phyloP scores from a whole-genome alignment of 805 yeast genomes.

The Myxozyma vanderwaltii region DNA sequence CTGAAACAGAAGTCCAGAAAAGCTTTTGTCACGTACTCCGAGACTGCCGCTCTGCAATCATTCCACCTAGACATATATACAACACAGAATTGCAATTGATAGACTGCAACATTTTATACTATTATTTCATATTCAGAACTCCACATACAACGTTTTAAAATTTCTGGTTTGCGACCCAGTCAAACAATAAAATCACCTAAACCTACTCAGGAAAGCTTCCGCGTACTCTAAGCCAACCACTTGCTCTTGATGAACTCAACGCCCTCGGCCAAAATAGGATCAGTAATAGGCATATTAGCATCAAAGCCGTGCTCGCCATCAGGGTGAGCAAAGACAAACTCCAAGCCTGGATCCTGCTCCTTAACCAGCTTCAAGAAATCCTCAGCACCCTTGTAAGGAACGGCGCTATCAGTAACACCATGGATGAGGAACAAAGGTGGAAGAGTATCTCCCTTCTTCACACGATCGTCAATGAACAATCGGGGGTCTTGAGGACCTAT shows the following conservation, averaged over 20 bases:
- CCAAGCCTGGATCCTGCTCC: conserved; percentile 8
- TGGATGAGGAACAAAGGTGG: conserved; percentile 23
- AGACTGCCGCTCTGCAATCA: no score
- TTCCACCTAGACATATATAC: no score
- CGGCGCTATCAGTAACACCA: conserved; percentile 17
- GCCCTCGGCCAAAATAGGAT: conserved; percentile 6
- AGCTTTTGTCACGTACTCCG: no score
- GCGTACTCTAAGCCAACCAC: conserved; percentile 65
- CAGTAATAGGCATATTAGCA: neutral
- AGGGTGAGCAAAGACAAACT: conserved; percentile 6
- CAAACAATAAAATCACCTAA: no score
- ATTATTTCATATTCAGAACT: no score
- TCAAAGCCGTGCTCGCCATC: conserved; percentile 25
- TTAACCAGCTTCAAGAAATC: conserved; percentile 2
- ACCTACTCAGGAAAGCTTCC: no score
- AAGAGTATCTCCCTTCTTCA: conserved; percentile 5
- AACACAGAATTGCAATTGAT: no score
- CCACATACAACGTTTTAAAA: no score
- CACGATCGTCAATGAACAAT: conserved; percentile 17
- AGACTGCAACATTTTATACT: no score
- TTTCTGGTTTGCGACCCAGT: no score
- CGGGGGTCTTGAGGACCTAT: conserved; percentile 13
- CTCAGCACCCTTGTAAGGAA: conserved; percentile 15
- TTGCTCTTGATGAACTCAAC: conserved; percentile 6
- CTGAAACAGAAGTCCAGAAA: no score